Percentiles rank a stretch among this genome's conserved stretches.
Evolutionary conservation across 2,329 filamentous ascomycete genomes (phyloP).

Genomic region (Chaetomiaceae sp.): DNA sequence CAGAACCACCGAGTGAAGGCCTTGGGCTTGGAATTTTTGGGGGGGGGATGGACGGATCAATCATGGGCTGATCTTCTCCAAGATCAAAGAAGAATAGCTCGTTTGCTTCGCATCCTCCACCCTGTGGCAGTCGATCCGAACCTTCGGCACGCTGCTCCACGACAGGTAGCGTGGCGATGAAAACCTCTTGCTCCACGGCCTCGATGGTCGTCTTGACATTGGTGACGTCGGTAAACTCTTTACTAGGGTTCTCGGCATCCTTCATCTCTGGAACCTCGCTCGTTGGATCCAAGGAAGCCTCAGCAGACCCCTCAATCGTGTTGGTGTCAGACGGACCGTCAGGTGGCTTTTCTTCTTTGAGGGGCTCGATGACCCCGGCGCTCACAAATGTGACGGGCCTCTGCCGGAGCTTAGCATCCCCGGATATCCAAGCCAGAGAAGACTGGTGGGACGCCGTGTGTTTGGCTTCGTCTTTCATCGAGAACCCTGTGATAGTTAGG

Average conservation of each 20-base stretch:
- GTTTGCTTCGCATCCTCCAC: neutral
- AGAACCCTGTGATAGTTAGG: conserved; percentile 33
- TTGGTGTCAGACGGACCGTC: conserved; percentile 1
- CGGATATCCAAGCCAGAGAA: conserved; percentile 31
- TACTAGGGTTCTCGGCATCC: neutral
- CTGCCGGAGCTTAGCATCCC: conserved; percentile 41
- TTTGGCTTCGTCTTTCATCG: conserved; percentile 46
- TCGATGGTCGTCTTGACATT: neutral
- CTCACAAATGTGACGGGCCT: conserved; percentile 51
- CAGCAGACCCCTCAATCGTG: neutral
- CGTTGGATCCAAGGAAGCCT: neutral
- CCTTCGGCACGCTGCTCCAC: neutral
- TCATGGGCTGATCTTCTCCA: conserved; percentile 29
- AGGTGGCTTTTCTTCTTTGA: conserved; percentile 38
- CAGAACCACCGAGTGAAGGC: conserved; percentile 29
- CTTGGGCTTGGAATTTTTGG: conserved; percentile 20
- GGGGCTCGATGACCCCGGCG: conserved; percentile 48
- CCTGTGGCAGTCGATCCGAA: neutral
- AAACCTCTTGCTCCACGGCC: neutral
- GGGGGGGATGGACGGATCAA: conserved; percentile 3
- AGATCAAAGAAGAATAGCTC: conserved; percentile 38
- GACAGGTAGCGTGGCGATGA: neutral
- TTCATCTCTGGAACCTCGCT: conserved; percentile 7
- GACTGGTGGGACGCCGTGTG: conserved; percentile 46
- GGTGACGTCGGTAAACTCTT: neutral